Evolutionary conservation across 345 rosid genomes (phyloP).

Genomic region (Psidium guajava): DNA sequence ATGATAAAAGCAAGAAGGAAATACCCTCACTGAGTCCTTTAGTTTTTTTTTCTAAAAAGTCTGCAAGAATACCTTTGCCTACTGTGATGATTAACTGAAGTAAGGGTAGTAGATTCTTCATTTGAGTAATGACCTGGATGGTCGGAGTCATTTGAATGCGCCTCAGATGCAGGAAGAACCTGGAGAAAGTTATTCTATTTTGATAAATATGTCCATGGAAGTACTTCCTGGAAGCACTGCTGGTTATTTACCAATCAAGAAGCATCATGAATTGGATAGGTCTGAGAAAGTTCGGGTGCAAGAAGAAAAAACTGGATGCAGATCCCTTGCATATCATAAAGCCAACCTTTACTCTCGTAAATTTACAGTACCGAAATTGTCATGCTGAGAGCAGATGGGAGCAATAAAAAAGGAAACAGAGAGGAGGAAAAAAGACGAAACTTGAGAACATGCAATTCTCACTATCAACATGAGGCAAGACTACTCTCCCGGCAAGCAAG

Average conservation of each 20-base stretch:
- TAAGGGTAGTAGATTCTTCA: constrained; percentile 10
- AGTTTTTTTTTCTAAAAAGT: not conserved
- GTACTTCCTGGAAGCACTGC: not conserved
- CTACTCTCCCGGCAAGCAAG: not conserved
- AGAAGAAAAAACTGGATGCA: not conserved
- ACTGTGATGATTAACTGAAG: constrained; percentile 14
- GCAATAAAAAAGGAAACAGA: not conserved
- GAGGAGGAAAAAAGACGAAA: not conserved
- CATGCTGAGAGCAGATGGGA: not conserved
- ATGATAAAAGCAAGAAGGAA: not conserved
- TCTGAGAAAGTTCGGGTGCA: not conserved
- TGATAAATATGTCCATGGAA: not conserved
- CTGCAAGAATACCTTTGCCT: constrained; percentile 38
- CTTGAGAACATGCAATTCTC: not conserved
- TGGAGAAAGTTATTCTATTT: constrained; percentile 10
- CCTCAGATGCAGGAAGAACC: constrained; percentile 55
- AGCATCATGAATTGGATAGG: not conserved
- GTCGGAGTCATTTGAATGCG: constrained; percentile 25
- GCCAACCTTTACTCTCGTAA: not conserved
- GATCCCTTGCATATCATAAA: not conserved
- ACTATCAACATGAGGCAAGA: not conserved
- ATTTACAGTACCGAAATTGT: not conserved
- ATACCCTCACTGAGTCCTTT: not conserved
- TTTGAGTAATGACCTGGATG: constrained; percentile 15
- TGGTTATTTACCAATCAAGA: not conserved